These are phyloP conservation scores for Termitomyces sp. DNA, from an alignment of 768 basidiomycete species.

Conservation along the genomic window DNA sequence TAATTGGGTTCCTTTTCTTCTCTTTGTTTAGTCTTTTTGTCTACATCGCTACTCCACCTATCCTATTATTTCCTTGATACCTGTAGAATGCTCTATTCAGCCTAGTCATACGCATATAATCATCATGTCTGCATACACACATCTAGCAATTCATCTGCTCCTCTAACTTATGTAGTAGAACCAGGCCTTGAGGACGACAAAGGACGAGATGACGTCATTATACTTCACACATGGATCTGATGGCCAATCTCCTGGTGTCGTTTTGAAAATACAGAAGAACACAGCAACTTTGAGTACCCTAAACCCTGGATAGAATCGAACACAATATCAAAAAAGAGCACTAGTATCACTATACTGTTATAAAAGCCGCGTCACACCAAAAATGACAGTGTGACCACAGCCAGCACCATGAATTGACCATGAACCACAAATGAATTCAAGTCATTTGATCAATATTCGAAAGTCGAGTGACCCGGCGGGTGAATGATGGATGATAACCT, in stretches of 20 bases:
- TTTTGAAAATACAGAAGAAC: no score
- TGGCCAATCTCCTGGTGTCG: no score
- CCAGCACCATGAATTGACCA: no score
- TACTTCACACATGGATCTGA: no score
- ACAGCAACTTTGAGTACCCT: no score
- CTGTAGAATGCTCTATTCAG: conserved; percentile 8
- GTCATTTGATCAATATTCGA: no score
- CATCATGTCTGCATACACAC: not conserved
- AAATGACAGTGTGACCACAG: no score
- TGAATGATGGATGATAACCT: not conserved
- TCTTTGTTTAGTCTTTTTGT: not conserved
- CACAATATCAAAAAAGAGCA: no score
- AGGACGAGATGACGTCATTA: not conserved
- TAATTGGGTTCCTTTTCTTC: not conserved
- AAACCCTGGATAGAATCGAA: no score
- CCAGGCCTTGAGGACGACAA: not conserved
- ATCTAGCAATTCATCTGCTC: not conserved
- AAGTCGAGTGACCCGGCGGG: not conserved
- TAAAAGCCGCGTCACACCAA: no score
- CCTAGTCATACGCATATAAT: conserved; percentile 11
- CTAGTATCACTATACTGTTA: no score
- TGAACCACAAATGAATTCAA: no score
- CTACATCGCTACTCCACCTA: not conserved
- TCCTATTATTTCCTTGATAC: conserved; percentile 1
- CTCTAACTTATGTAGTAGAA: not conserved